phyloP scores from a whole-genome alignment of 441 rosid species.

The Melastoma candidum region DNA sequence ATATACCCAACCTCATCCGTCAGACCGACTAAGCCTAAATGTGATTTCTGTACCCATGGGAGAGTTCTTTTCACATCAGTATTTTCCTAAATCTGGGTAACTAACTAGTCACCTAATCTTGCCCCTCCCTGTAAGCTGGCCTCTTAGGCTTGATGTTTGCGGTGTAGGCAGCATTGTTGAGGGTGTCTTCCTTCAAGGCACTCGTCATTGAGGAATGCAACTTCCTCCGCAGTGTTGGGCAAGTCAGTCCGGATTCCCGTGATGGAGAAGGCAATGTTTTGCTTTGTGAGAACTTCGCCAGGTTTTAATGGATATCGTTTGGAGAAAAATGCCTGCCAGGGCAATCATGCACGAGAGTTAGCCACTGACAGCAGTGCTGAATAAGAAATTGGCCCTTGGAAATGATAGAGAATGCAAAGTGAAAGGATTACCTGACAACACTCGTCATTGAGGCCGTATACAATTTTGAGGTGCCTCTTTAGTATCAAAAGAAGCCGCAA shows the following conservation, averaged over 20 bases:
- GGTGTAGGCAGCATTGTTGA: constrained; percentile 67
- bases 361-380: not conserved
- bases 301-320: constrained; percentile 55
- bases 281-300: constrained; percentile 70
- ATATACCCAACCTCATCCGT: too few relatives aligned
- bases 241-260: constrained; percentile 39
- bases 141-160: constrained; percentile 84
- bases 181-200: constrained; percentile 80
- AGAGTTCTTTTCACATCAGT: too few relatives aligned
- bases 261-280: constrained; percentile 60
- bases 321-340: constrained; percentile 71
- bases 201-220: constrained; percentile 60
- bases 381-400: not conserved
- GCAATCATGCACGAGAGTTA: not conserved
- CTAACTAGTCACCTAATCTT: too few relatives aligned
- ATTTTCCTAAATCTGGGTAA: too few relatives aligned
- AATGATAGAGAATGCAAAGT: not conserved
- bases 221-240: constrained; percentile 62
- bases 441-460: constrained; percentile 79
- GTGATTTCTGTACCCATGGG: too few relatives aligned
- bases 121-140: constrained; percentile 21
- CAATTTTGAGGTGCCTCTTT: constrained; percentile 80
- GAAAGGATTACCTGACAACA: constrained; percentile 73
- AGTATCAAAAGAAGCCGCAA: constrained; percentile 83
- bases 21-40: too few relatives aligned